Base-by-base conservation (phyloP, 2,329 filamentous ascomycete species). In the Emericellopsis atlantica region DNA sequence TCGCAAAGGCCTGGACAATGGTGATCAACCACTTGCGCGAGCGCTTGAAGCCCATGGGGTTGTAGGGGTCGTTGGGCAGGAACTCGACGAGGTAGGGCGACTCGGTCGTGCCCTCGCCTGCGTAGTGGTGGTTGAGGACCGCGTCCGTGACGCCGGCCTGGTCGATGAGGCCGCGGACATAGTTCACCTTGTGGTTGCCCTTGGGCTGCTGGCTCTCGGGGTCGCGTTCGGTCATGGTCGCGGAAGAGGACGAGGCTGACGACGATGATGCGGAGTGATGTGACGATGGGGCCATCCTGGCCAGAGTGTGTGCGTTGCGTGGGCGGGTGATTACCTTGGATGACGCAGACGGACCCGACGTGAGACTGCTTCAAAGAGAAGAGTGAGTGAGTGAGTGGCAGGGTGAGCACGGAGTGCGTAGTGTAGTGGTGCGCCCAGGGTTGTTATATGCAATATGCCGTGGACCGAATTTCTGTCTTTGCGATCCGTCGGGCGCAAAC, bases 51-150 rank as follows among this genome's bases (percentile, higher is more conserved):
- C 65, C 63, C 67, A 81, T 72, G 1, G 82, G 79, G 55, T 87
- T 82, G 47, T 75, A 72, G 9, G 72, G 70, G 54, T 88, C 83
- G 40, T 76, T 58, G 15, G 74, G 70, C 18, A 84, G 70, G 61
- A 80, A 88, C 42, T 76, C 72, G 47, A 87, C 80, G 26, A 78
- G 59, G 47, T 74, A 87, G 1, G 83, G 83, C 33, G 80, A 74
- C 35, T 81, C 74, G 8, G 66, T 55, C 2, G 81, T 87, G 44
- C 83, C 83, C 11, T 69, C 57, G 22, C 79, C 79, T 14, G 58
- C 53, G 49, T 81, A 84, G 4, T 60, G 54, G 55, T 74, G 64
- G 39, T 71, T 61, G 36, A 79, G 57, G 8, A 80, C 70, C 40
- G 70, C 67, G 37, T 69, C 63, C 0, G 70, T 78, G 39, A 84